A percentile compares a stretch with the other conserved stretches of the same genome.
Evolutionary conservation across 1,139 yeast genomes (phyloP).

Genomic region (Hansenula sp.): DNA sequence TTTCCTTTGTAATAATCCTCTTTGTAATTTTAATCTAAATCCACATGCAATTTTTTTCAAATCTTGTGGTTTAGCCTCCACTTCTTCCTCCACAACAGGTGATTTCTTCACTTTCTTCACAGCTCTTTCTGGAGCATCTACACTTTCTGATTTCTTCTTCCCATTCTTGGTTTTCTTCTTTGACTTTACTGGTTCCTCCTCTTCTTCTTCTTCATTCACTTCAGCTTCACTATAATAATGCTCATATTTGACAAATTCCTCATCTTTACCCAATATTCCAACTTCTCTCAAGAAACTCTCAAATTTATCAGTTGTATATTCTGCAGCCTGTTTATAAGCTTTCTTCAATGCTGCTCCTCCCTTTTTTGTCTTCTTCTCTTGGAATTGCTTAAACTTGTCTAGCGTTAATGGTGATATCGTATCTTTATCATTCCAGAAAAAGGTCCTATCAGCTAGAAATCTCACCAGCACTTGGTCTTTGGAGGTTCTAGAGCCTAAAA

Average conservation of each 20-base stretch:
- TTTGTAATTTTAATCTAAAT: conserved; percentile 26
- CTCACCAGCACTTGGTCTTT: conserved; percentile 31
- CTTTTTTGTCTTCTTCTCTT: not conserved
- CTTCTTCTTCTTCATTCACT: conserved; percentile 23
- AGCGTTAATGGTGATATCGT: conserved; percentile 20
- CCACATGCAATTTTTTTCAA: conserved; percentile 12
- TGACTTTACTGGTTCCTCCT: conserved; percentile 23
- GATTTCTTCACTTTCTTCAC: conserved; percentile 25
- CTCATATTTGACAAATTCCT: conserved; percentile 4
- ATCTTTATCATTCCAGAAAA: conserved; percentile 28
- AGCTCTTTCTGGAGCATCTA: no score
- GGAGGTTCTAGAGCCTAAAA: no score
- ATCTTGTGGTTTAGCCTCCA: conserved; percentile 10
- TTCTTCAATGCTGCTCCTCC: conserved; percentile 3
- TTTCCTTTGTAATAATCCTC: conserved; percentile 22
- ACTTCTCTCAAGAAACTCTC: conserved; percentile 23
- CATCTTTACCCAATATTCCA: conserved; percentile 1
- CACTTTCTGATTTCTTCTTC: conserved; percentile 22
- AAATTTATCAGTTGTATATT: conserved; percentile 7
- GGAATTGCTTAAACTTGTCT: not conserved
- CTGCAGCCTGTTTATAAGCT: conserved; percentile 10
- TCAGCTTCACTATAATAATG: conserved; percentile 19
- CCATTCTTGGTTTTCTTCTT: no score
- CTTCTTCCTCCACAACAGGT: no score
- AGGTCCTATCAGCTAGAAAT: conserved; percentile 30